Evolutionary conservation across 2,329 filamentous ascomycete genomes (phyloP), one percentile per base, ranked within the genome.

Genomic region (Colletotrichum noveboracense): DNA sequence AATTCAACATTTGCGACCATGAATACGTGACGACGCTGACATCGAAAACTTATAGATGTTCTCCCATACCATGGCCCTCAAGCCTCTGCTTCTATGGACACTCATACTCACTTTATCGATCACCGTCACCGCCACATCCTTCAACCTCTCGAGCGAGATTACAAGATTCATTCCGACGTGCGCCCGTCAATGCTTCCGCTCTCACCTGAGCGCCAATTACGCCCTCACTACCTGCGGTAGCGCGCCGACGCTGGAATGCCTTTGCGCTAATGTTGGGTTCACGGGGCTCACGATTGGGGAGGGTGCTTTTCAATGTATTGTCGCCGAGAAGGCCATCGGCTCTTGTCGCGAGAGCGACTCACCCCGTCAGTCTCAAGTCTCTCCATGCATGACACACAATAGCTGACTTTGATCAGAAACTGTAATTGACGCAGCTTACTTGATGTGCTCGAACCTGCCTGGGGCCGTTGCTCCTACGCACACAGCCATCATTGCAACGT

Each of bases 201-300:
- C 88, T 12, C 95, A 94, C 79, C 85, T 95, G 78, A 82, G 83
- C n/a, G 85, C 87, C 76, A 92, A 93, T 81, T 94, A 91, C 80
- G 87, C 87, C 43, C 79, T 82, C 24, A 83, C 82, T 66, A 80
- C 82, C 64, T 94, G 92, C 79, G 86, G 87, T 34, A 80, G 83
- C 38, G 84, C 84, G 16, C 86, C 89, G 13, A 87, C 92, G 30
- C 82, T 95, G 78, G 84, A 88, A 79, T 95, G 93, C 78, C 86
- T 95, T 8, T 96, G 94, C 82, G 88, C 88, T 48, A 87, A 88
- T 74, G 86, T 87, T 38, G 93, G 93, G 10, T 84, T 82, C 14
- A 89, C 89, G 34, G 93, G 92, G 12, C 93, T 92, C 79, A 95
- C 94, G 2, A 80, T 95, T 64, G 93, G 93, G n/a, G 94, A 95